These are phyloP conservation scores for Theileria parva DNA, from an alignment of 169 alveolate species.

Conservation along the genomic window DNA sequence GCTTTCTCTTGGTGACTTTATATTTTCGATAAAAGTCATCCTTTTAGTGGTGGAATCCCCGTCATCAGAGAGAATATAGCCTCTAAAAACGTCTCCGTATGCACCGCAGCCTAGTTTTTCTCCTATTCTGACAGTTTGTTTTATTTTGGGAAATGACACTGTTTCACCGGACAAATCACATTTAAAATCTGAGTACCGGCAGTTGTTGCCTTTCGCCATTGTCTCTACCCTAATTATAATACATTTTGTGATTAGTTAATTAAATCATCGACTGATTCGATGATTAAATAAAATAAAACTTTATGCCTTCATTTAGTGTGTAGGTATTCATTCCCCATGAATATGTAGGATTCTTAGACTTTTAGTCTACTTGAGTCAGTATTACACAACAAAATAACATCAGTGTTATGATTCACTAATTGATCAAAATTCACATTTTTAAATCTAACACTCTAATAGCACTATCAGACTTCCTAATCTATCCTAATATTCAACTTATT, in stretches of 20 bases:
- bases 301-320: conserved; percentile 8
- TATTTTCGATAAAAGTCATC: conserved; percentile 1
- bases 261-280: background rate
- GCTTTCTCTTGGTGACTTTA: conserved; percentile 15
- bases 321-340: conserved; percentile 9
- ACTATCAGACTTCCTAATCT: background rate
- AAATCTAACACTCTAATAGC: background rate
- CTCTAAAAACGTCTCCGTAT: conserved; percentile 89
- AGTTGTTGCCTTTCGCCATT: conserved; percentile 29
- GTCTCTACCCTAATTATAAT: conserved; percentile 5
- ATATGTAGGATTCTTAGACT: background rate
- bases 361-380: background rate
- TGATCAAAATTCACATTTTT: background rate
- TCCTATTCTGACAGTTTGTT: conserved; percentile 55
- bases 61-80: conserved; percentile 49
- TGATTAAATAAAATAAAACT: conserved; percentile 1
- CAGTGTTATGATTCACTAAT: background rate
- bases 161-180: conserved; percentile 57
- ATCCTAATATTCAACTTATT: background rate
- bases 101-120: conserved; percentile 89
- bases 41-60: background rate
- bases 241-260: background rate
- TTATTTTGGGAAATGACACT: conserved; percentile 46
- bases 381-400: background rate
- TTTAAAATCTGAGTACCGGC: conserved; percentile 59